Evolutionary conservation across 345 rosid genomes (phyloP).

Genomic region (Geranium rotundifolium): DNA sequence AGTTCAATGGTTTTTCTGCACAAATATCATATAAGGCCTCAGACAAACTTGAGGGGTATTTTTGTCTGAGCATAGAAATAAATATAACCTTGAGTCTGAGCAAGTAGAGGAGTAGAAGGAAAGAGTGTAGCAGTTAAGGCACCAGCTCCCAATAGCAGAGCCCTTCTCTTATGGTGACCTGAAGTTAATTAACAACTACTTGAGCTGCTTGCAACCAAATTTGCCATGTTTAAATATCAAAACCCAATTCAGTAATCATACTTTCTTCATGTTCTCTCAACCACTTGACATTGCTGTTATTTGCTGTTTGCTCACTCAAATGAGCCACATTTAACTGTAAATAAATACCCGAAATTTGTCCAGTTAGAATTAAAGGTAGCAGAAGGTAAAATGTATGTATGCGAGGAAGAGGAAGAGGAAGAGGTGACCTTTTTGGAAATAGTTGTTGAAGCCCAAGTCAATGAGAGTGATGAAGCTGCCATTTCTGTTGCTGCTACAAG

Average conservation of each 20-base stretch:
- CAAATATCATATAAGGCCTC: not conserved
- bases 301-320: no score
- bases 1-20: conserved; percentile 55
- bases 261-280: no score
- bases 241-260: not conserved
- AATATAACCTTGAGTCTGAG: conserved; percentile 40
- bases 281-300: no score
- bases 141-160: conserved; percentile 53
- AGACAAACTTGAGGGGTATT: no score
- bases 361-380: no score
- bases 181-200: not conserved
- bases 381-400: no score
- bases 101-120: conserved; percentile 41
- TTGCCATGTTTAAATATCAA: conserved; percentile 20
- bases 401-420: not conserved
- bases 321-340: no score
- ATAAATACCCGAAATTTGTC: no score
- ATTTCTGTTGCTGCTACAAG: conserved; percentile 9
- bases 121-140: conserved; percentile 38
- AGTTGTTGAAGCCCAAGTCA: conserved; percentile 32
- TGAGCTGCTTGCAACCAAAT: no score
- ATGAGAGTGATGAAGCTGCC: conserved; percentile 47
- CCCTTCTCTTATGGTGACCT: conserved; percentile 52
- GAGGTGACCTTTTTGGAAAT: conserved; percentile 35
- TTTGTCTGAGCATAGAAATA: no score